Conservation (phyloP, 2,329 filamentous ascomycete species). For the Westerdykella sp. region DNA sequence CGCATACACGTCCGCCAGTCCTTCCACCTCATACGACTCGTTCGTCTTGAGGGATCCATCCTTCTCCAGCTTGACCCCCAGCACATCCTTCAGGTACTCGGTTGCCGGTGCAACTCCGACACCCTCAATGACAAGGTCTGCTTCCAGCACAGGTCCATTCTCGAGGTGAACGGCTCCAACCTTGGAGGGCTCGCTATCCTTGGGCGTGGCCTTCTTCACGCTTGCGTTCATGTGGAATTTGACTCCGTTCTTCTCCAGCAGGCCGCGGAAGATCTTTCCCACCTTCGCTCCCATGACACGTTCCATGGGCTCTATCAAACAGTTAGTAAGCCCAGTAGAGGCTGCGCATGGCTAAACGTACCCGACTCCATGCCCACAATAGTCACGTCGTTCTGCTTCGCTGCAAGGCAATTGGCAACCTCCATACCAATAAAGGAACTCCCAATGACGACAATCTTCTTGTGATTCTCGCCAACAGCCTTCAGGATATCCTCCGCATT, state of each 20-base stretch:
- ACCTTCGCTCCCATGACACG: constrained; percentile 77
- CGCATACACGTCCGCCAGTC: constrained; percentile 78
- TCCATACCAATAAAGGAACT: constrained; percentile 98
- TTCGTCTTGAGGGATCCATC: constrained; percentile 85
- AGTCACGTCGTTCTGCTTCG: constrained; percentile 74
- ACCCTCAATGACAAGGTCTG: constrained; percentile 86
- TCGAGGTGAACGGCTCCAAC: constrained; percentile 79
- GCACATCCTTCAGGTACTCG: constrained; percentile 69
- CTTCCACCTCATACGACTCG: constrained; percentile 69
- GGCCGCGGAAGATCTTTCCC: constrained; percentile 70
- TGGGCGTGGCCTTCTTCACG: constrained; percentile 77
- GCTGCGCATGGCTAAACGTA: constrained; percentile 3
- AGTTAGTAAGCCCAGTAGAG: constrained; percentile 8
- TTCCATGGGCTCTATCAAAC: constrained; percentile 61
- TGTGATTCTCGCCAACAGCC: constrained; percentile 72
- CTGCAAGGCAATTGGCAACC: constrained; percentile 71
- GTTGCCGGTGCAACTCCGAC: constrained; percentile 85
- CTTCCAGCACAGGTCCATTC: constrained; percentile 75
- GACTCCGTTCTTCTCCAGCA: constrained; percentile 77
- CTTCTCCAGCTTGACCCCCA: constrained; percentile 61
- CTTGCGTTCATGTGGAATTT: constrained; percentile 78
- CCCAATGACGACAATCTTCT: constrained; percentile 88
- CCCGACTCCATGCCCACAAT: constrained; percentile 79
- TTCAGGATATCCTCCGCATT: constrained; percentile 71
- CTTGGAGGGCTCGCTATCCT: constrained; percentile 57